Percentiles rank a stretch among this genome's conserved stretches.
Conservation (phyloP, 1,284 basidiomycete species). For the Ceratobasidium sp. region DNA sequence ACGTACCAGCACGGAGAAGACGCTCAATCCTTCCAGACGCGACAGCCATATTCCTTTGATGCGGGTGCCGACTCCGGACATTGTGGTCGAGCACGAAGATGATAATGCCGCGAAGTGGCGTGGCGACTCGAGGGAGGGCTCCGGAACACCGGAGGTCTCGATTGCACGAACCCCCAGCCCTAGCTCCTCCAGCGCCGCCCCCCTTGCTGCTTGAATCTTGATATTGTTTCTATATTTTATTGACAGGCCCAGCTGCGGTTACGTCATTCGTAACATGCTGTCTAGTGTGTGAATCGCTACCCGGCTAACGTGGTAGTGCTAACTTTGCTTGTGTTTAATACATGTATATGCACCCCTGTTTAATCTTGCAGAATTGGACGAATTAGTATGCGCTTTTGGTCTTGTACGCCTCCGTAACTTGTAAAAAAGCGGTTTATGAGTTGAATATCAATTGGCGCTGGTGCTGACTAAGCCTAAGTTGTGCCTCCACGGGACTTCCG, state of each 20-base stretch:
- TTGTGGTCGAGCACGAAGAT: slow-evolving; percentile 34
- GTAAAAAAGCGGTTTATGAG: too few relatives aligned
- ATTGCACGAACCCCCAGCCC: slow-evolving; percentile 23
- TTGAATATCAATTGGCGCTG: too few relatives aligned
- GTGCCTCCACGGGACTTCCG: too few relatives aligned
- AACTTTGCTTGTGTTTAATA: slow-evolving; percentile 30
- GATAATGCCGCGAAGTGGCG: slow-evolving; percentile 18
- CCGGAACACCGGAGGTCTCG: slow-evolving; percentile 10
- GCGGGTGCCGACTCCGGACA: slow-evolving; percentile 33
- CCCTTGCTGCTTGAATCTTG: slow-evolving; percentile 11
- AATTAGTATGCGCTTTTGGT: neutral
- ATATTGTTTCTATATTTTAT: slow-evolving; percentile 30
- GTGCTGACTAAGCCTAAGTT: slow-evolving; percentile 7
- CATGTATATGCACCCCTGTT: slow-evolving; percentile 28
- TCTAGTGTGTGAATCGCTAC: slow-evolving; percentile 25
- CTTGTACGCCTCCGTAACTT: neutral
- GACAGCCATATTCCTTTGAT: slow-evolving; percentile 43
- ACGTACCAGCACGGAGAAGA: slow-evolving; percentile 25
- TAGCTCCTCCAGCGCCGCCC: slow-evolving; percentile 5
- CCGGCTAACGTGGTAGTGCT: slow-evolving; percentile 4
- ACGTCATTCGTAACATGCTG: slow-evolving; percentile 34
- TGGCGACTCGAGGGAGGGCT: neutral
- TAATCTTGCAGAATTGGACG: neutral
- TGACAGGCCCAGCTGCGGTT: slow-evolving; percentile 26
- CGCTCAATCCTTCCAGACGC: slow-evolving; percentile 12